Percentiles rank a stretch among this genome's conserved stretches.
Evolutionary conservation across 2,329 filamentous ascomycete genomes (phyloP).

Genomic region (Erysiphe pulchra): DNA sequence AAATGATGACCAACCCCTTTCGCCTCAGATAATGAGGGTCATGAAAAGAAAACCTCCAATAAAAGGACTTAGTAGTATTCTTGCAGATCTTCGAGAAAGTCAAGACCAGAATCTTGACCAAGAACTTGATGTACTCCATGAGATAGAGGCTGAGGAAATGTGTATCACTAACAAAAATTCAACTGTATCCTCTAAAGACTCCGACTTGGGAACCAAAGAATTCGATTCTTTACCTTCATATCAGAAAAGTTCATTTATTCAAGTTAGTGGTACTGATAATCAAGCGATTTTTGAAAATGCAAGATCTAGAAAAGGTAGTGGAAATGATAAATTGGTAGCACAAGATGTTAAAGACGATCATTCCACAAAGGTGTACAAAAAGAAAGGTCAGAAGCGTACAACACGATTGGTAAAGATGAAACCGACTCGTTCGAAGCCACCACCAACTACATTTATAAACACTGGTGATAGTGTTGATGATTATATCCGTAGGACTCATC

Average conservation of each 20-base stretch:
- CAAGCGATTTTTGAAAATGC: too few species aligned
- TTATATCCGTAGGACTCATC: constrained; percentile 7
- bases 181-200: too few species aligned
- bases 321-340: too few species aligned
- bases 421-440: constrained; percentile 24
- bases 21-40: constrained; percentile 20
- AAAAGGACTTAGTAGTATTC: constrained; percentile 46
- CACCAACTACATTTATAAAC: constrained; percentile 8
- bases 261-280: too few species aligned
- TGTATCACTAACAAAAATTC: too few species aligned
- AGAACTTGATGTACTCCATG: constrained; percentile 47
- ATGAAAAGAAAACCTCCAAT: constrained; percentile 35
- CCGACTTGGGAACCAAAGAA: too few species aligned
- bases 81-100: constrained; percentile 41
- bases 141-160: constrained; percentile 30
- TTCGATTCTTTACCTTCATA: too few species aligned
- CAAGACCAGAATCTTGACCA: constrained; percentile 47
- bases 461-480: constrained; percentile 15
- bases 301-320: too few species aligned
- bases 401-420: constrained; percentile 42
- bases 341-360: constrained; percentile 9
- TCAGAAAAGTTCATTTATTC: too few species aligned
- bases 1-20: constrained; percentile 22
- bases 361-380: constrained; percentile 44
- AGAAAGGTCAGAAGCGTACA: constrained; percentile 61